Base-by-base conservation (phyloP, 257 asterid genomes). In the Cinchona pubescens region DNA sequence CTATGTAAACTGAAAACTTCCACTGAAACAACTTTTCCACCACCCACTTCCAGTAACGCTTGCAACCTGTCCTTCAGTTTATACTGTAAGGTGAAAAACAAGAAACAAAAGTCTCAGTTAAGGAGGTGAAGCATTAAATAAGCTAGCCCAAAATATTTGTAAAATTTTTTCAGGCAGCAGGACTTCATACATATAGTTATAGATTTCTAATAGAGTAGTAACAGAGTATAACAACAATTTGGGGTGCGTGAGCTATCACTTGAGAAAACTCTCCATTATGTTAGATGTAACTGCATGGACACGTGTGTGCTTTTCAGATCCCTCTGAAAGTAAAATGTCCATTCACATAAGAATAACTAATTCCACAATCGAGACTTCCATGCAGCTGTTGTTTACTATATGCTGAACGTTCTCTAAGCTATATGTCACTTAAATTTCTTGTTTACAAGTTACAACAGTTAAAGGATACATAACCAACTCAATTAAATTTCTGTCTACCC, bases 31-130 rank as follows among this genome's bases (percentile, higher is more conserved):
- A 87, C 89, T 75, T 83, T 82, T 74, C 90, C 97, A 77, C 99
- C 92, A n/a, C 90, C 88, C n/a, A 84, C 85, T 73, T 95, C 96
- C 86, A 92, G 82, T 48, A 95, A 81, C 75, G 86, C 61, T 81
- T 75, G 88, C 84, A 95, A 86, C 87, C 83, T 89, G 76, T 88
- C 95, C 86, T 86, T 85, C 78, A 84, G 87, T 83, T 87, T 92
- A 82, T 95, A 92, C 98, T 93, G 91, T 69, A 59, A 82, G 67
- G 76, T 43, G 53, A 53, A 74, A 79, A 62, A 72, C 21, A 74
- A 61, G 75, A 73, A 34, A 21, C 14, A 37, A 30, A 25, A n/a
- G 73, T 46, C 16, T 63, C 32, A 37, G 67, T 61, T 56, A 58
- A 69, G 67, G 51, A n/a, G n/a, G 53, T 35, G 65, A 45, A 67